Evolutionary conservation across 257 asterid species (phyloP).

Genomic region (Scutellaria barbata): DNA sequence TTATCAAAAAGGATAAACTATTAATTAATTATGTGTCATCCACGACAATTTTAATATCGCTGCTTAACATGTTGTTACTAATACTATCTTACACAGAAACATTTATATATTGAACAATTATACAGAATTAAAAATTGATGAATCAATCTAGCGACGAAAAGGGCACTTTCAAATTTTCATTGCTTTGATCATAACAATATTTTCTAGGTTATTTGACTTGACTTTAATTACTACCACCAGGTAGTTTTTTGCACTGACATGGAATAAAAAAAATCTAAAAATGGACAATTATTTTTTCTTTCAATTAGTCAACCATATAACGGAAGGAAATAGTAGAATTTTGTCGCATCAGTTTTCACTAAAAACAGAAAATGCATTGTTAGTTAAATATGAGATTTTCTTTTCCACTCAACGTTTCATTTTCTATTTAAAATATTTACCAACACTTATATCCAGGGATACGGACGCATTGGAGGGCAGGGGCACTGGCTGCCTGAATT

Average conservation of each 20-base stretch:
- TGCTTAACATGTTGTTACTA: no score
- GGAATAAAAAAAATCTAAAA: background rate
- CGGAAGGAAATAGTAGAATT: background rate
- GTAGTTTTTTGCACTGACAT: slow-evolving; percentile 11
- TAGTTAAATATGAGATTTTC: no score
- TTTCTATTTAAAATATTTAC: no score
- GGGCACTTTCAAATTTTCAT: background rate
- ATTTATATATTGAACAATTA: background rate
- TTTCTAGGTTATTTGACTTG: slow-evolving; percentile 29
- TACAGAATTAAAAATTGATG: background rate
- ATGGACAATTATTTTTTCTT: background rate
- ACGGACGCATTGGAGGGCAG: no score
- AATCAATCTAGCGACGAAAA: slow-evolving; percentile 23
- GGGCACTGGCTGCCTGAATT: no score
- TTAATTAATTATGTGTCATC: background rate
- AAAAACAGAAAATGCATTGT: background rate
- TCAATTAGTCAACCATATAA: slow-evolving; percentile 33
- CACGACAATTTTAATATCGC: background rate
- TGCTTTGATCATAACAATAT: background rate
- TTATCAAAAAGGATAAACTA: background rate
- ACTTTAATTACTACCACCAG: slow-evolving; percentile 5
- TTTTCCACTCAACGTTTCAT: no score
- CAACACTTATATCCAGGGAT: no score
- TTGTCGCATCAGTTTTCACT: slow-evolving; percentile 28
- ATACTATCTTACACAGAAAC: background rate